Evolutionary conservation across 495 filamentous ascomycete species (phyloP).

Genomic region (Tuber calosporum): DNA sequence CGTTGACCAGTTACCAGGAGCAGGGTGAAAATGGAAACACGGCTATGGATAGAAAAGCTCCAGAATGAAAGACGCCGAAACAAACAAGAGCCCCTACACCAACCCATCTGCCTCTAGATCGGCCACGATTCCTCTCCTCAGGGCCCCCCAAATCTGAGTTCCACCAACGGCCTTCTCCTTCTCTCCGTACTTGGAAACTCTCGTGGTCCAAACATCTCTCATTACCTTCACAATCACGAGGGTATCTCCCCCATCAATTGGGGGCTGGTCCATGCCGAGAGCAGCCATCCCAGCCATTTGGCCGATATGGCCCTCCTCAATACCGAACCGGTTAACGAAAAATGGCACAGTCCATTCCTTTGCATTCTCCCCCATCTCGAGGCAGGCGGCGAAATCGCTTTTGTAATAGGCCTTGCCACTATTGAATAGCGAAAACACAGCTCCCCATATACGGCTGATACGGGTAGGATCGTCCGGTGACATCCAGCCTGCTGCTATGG

Average conservation of each 20-base stretch:
- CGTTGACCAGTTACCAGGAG: background rate
- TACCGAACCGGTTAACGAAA: slow-evolving; percentile 15
- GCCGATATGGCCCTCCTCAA: slow-evolving; percentile 27
- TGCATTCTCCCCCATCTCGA: slow-evolving; percentile 32
- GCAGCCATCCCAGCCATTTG: slow-evolving; percentile 24
- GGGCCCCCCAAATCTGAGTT: slow-evolving; percentile 15
- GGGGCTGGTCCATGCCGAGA: slow-evolving; percentile 25
- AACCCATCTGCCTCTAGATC: slow-evolving; percentile 27
- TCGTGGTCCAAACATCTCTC: slow-evolving; percentile 28
- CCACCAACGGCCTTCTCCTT: slow-evolving; percentile 27
- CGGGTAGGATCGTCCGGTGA: slow-evolving; percentile 36
- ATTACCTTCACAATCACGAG: slow-evolving; percentile 24
- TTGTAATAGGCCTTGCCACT: slow-evolving; percentile 35
- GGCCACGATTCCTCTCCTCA: slow-evolving; percentile 23
- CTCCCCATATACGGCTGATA: slow-evolving; percentile 27
- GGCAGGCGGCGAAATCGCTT: slow-evolving; percentile 31
- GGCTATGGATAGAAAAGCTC: background rate
- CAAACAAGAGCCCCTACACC: background rate
- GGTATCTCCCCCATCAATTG: slow-evolving; percentile 17
- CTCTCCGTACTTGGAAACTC: slow-evolving; percentile 31
- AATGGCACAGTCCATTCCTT: slow-evolving; percentile 21
- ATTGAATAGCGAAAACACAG: slow-evolving; percentile 30
- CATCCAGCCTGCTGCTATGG: slow-evolving; percentile 35
- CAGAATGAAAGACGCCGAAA: background rate
- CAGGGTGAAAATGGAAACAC: background rate